Conservation (phyloP, 2,329 filamentous ascomycete species). For the Laburnicola sp. region DNA sequence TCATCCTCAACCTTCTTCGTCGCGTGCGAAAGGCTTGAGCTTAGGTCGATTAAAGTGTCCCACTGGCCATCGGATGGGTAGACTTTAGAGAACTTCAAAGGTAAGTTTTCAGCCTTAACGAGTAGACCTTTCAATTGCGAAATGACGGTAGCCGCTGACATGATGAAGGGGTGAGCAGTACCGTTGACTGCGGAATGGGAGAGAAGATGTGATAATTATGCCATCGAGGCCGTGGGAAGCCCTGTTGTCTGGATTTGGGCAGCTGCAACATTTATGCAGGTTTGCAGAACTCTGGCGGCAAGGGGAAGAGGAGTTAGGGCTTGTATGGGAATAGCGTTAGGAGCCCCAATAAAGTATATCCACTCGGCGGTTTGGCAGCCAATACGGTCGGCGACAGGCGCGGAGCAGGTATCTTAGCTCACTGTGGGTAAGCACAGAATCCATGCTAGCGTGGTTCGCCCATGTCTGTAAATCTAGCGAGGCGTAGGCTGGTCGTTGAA, state of each 20-base stretch:
- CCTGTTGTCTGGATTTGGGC: not conserved
- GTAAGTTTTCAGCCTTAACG: not conserved
- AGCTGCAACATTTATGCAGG: not conserved
- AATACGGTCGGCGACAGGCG: not conserved
- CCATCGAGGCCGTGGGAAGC: not conserved
- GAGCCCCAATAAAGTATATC: not conserved
- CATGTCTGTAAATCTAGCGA: not conserved
- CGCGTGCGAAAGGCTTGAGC: not conserved
- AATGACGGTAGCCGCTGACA: conserved; percentile 1
- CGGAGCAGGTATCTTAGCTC: not conserved
- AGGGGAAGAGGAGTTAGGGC: not conserved
- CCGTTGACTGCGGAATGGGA: not conserved
- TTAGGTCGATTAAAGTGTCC: conserved; percentile 2
- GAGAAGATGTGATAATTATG: not conserved
- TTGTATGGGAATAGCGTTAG: not conserved
- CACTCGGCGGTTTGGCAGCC: not conserved
- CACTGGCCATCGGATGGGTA: conserved; percentile 2
- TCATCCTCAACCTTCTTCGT: conserved; percentile 1
- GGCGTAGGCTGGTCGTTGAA: not conserved
- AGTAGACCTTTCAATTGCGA: conserved; percentile 4
- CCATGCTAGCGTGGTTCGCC: not conserved
- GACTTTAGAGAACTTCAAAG: conserved; percentile 1
- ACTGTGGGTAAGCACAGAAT: not conserved
- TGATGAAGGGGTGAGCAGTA: not conserved
- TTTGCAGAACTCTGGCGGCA: not conserved